Percentiles rank a stretch among this genome's conserved stretches.
Conservation (phyloP, 78 protist genomes). For the Dictyostelium capitatum region DNA sequence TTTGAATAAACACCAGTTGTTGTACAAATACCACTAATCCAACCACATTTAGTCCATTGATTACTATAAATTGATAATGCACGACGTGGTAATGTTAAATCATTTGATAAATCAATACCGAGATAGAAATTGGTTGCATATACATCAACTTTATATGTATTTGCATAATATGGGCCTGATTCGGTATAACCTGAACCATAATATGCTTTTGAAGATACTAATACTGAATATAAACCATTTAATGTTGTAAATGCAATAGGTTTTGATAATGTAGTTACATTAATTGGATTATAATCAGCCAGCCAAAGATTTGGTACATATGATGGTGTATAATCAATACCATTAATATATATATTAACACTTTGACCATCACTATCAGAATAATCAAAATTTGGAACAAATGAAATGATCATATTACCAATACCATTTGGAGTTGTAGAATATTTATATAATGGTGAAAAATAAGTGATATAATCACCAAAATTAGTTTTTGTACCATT, state of each 20-base stretch:
- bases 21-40: not conserved
- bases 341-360: not conserved
- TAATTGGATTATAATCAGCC: not conserved
- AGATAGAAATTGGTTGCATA: not conserved
- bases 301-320: not conserved
- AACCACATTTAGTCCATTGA: slow-evolving; percentile 2
- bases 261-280: not conserved
- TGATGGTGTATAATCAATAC: not conserved
- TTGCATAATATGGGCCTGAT: no score
- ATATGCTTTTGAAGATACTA: not conserved
- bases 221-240: not conserved
- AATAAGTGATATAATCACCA: not conserved
- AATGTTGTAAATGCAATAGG: not conserved
- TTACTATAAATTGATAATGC: not conserved
- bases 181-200: no score
- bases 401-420: not conserved
- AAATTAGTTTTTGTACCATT: not conserved
- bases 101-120: not conserved
- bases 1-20: not conserved
- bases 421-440: not conserved
- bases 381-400: not conserved
- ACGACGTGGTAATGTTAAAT: not conserved
- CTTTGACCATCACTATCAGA: not conserved
- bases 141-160: no score
- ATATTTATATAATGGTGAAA: not conserved